Conservation (phyloP, 345 rosid species). For the Citrus inodora region DNA sequence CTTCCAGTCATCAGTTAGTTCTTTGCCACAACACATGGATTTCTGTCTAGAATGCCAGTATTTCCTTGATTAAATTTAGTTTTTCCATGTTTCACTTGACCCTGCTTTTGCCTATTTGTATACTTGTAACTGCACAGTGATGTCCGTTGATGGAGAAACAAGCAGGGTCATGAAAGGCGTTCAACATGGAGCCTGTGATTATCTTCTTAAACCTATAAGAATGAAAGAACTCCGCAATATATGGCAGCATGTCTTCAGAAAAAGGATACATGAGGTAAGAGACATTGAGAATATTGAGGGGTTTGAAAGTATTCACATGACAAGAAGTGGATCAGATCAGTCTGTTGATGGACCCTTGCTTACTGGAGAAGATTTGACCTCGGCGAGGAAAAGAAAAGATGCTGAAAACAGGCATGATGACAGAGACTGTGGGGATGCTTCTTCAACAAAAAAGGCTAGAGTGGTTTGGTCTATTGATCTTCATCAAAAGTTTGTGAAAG, state of each 20-base stretch:
- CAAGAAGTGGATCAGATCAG: slow-evolving; percentile 46
- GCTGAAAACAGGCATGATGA: slow-evolving; percentile 60
- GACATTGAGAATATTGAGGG: slow-evolving; percentile 64
- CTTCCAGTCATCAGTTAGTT: slow-evolving; percentile 93
- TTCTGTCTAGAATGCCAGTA: slow-evolving; percentile 14
- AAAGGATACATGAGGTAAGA: slow-evolving; percentile 75
- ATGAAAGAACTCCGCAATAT: slow-evolving; percentile 97
- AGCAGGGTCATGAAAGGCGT: slow-evolving; percentile 94
- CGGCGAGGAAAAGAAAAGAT: slow-evolving; percentile 62
- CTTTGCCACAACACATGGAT: slow-evolving; percentile 20
- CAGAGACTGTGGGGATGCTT: slow-evolving; percentile 42
- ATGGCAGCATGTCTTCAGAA: slow-evolving; percentile 95
- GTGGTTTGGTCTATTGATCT: slow-evolving; percentile 93
- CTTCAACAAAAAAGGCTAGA: slow-evolving; percentile 80
- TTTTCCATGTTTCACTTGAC: slow-evolving; percentile 2
- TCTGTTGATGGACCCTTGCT: slow-evolving; percentile 44
- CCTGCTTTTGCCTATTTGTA: slow-evolving; percentile 20
- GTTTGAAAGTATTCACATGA: slow-evolving; percentile 46
- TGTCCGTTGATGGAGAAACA: slow-evolving; percentile 96
- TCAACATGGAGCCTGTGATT: slow-evolving; percentile 95
- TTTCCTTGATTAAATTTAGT: background rate
- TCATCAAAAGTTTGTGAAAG: slow-evolving; percentile 94
- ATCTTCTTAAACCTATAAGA: slow-evolving; percentile 90
- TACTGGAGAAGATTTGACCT: slow-evolving; percentile 57
- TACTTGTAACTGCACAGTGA: slow-evolving; percentile 52